Conservation (phyloP, 768 basidiomycete species). For the Dentipellis sp. region DNA sequence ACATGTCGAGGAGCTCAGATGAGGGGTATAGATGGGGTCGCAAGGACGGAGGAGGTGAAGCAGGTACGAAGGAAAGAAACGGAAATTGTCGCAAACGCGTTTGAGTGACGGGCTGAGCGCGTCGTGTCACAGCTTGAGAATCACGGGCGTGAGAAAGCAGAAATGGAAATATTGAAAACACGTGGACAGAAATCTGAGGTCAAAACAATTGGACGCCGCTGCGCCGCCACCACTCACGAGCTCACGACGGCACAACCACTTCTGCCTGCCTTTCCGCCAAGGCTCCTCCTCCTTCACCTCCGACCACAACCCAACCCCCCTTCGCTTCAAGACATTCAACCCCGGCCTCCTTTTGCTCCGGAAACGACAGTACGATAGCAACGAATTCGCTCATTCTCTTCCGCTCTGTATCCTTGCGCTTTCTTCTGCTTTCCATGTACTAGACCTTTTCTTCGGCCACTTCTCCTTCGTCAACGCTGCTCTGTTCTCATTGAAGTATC, state of each 20-base stretch:
- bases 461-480: background rate
- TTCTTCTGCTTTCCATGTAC: background rate
- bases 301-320: background rate
- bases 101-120: background rate
- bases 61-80: background rate
- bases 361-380: background rate
- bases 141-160: background rate
- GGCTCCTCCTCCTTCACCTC: background rate
- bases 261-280: background rate
- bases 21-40: background rate
- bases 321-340: background rate
- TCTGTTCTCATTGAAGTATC: conserved; percentile 1
- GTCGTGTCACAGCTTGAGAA: background rate
- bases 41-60: background rate
- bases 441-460: background rate
- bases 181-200: background rate
- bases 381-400: background rate
- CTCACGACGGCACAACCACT: background rate
- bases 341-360: background rate
- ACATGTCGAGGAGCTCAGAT: conserved; percentile 5
- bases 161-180: background rate
- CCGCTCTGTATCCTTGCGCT: background rate
- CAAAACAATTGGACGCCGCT: background rate
- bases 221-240: background rate
- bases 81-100: too few species aligned